Evolutionary conservation across 2,329 filamentous ascomycete species (phyloP).

Genomic region (Teratosphaeria gauchensis): DNA sequence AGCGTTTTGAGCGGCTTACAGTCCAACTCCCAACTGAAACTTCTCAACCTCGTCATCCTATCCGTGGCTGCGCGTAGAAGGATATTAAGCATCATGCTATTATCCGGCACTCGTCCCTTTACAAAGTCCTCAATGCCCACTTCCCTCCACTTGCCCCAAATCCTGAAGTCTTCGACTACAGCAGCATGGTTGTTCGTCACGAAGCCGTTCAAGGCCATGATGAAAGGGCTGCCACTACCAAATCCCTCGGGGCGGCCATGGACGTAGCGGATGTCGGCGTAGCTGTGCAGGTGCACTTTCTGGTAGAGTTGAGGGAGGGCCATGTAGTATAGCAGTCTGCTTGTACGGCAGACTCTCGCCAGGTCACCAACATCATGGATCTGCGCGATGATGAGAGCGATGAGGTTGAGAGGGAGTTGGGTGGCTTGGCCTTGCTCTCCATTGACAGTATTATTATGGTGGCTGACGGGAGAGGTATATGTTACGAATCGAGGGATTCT

Average conservation of each 20-base stretch:
- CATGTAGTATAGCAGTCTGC: conserved; percentile 56
- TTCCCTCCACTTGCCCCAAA: conserved; percentile 50
- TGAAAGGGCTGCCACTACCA: conserved; percentile 53
- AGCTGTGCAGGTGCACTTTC: conserved; percentile 46
- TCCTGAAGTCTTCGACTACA: conserved; percentile 43
- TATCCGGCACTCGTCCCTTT: conserved; percentile 52
- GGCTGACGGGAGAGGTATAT: conserved; percentile 19
- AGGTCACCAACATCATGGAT: conserved; percentile 51
- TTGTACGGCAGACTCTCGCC: conserved; percentile 50
- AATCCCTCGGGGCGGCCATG: conserved; percentile 50
- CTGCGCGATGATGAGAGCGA: conserved; percentile 47
- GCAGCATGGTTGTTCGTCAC: conserved; percentile 45
- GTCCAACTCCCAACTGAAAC: conserved; percentile 53
- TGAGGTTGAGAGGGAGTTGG: conserved; percentile 46
- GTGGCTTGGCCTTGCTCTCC: conserved; percentile 8
- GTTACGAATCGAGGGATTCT: conserved; percentile 17
- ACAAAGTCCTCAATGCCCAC: conserved; percentile 48
- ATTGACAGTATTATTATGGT: not conserved
- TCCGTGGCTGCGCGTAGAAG: conserved; percentile 50
- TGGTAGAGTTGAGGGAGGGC: conserved; percentile 52
- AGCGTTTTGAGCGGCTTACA: conserved; percentile 51
- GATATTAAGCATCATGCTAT: conserved; percentile 54
- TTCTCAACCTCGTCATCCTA: conserved; percentile 46
- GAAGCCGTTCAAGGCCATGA: conserved; percentile 54
- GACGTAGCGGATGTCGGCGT: conserved; percentile 49